These are phyloP conservation scores for Pyrenophora teres DNA, from an alignment of 2,329 filamentous ascomycete genomes.

Conservation along the genomic window DNA sequence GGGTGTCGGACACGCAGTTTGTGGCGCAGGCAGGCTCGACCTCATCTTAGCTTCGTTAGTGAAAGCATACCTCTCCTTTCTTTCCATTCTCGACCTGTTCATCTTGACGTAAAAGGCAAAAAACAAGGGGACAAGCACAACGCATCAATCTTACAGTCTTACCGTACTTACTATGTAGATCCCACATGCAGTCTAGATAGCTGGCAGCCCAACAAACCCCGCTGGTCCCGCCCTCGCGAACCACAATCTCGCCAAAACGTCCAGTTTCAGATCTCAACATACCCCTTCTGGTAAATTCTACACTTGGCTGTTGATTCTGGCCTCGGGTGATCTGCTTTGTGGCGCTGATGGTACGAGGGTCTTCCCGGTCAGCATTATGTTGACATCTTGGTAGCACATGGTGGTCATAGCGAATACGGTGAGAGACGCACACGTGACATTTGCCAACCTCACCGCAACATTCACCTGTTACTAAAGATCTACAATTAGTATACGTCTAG, in stretches of 20 bases:
- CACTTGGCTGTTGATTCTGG: constrained; percentile 24
- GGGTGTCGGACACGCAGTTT: not conserved
- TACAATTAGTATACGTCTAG: no score
- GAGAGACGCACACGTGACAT: no score
- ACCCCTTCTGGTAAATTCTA: constrained; percentile 23
- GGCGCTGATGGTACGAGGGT: constrained; percentile 14
- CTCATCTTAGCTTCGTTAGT: not conserved
- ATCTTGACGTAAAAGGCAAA: not conserved
- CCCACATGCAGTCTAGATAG: no score
- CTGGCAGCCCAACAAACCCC: no score
- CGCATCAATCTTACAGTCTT: not conserved
- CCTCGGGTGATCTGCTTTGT: constrained; percentile 34
- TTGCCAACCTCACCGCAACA: no score
- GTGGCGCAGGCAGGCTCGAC: not conserved
- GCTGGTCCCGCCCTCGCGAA: constrained; percentile 2
- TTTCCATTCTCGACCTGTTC: not conserved
- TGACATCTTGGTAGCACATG: not conserved
- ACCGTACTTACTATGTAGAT: no score
- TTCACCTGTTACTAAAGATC: no score
- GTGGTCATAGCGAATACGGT: no score
- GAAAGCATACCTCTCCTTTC: not conserved
- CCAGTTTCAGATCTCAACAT: constrained; percentile 21
- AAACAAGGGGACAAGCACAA: no score
- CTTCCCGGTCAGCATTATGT: constrained; percentile 4
- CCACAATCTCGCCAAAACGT: constrained; percentile 7